Evolutionary conservation across 2,329 filamentous ascomycete genomes (phyloP), one percentile per base, ranked within the genome.

Genomic region (Remersonia thermophila): DNA sequence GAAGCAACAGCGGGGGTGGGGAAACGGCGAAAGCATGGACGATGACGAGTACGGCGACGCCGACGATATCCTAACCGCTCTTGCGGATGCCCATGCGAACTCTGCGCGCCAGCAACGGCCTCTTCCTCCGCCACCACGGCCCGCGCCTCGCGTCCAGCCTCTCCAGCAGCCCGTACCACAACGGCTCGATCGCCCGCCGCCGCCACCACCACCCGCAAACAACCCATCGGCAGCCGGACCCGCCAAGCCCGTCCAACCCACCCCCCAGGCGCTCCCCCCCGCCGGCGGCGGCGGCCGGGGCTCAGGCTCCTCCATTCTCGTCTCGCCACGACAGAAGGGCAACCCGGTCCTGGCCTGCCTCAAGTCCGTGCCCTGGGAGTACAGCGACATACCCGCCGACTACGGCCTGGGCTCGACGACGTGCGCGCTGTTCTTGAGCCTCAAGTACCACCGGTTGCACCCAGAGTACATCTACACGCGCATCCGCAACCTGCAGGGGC

Each of bases 391-490:
- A n/a, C 80, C 82, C 1, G 84, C 89, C 23, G 91, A 98, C 61
- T 98, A 93, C 56, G 80, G 89, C 7, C 67, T 96, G 16, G 89
- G 91, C 0, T 55, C 73, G 29, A 93, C 86, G 0, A 93, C 87
- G 6, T 94, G 89, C 52, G 87, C 84, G 1, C 69, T 98, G 4
- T 98, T 96, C 55, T 66, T 98, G 29, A 69, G 84, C 32, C 71
- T 98, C 37, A 98, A 96, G 59, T 98, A 98, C 59, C 91, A 98
- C 59, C 84, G 89, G 18, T 70, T 98, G 35, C 91, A 98, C 54
- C 91, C 91, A 1, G 91, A 98, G 60, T 98, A 98, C 64, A 85
- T 98, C 51, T 96, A 96, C 63, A 86, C 81, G 16, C 81, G 91
- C 39, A 93, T 98, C 48, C 80, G 82, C 35, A 76, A 78, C 33